These are phyloP conservation scores for Aspergillus tamarii DNA, from an alignment of 2,329 filamentous ascomycete species.

Conservation along the genomic window DNA sequence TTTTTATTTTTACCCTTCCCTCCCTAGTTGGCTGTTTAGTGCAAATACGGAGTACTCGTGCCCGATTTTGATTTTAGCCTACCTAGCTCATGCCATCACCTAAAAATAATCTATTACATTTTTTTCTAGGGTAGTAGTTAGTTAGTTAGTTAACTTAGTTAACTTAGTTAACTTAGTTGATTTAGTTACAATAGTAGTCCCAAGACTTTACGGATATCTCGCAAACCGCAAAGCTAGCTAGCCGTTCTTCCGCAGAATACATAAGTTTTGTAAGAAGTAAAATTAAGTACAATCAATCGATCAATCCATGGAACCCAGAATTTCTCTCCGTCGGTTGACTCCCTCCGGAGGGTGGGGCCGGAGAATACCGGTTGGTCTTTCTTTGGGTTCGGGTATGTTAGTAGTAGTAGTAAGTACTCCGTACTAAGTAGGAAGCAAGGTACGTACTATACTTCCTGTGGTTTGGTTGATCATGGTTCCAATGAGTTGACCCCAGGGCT, in stretches of 20 bases:
- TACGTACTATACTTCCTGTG: too few species aligned
- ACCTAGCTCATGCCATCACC: not conserved
- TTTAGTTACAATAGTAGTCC: too few species aligned
- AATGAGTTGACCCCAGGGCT: constrained; percentile 15
- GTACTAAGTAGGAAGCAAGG: too few species aligned
- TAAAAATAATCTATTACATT: not conserved
- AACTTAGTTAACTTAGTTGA: too few species aligned
- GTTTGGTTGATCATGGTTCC: not conserved
- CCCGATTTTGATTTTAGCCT: not conserved
- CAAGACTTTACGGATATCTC: too few species aligned
- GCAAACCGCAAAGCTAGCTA: too few species aligned
- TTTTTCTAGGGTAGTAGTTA: not conserved
- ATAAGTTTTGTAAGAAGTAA: too few species aligned
- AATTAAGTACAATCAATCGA: too few species aligned
- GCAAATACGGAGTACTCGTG: not conserved
- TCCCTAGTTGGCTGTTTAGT: not conserved
- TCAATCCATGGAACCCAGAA: not conserved
- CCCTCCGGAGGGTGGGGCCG: constrained; percentile 37
- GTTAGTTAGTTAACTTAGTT: not conserved
- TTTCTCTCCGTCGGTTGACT: not conserved
- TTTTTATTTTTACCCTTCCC: not conserved
- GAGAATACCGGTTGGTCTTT: constrained; percentile 14
- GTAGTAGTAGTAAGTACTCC: too few species aligned
- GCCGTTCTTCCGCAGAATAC: too few species aligned
- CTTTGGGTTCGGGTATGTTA: too few species aligned